Conservation (phyloP, 306 rosid species). For the Gynostemma pentaphyllum region DNA sequence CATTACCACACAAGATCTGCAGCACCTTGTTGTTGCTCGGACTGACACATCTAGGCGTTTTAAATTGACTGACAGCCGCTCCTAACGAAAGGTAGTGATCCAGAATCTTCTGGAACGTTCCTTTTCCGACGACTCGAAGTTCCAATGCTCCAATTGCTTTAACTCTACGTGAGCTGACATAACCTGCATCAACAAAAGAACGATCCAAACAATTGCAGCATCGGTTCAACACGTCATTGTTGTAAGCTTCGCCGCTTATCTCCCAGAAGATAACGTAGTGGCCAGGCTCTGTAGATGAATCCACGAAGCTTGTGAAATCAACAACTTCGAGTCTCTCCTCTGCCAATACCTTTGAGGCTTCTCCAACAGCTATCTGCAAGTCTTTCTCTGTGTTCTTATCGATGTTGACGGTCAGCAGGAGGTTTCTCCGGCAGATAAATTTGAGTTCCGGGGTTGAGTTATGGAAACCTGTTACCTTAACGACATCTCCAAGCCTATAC, state of each 20-base stretch:
- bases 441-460: constrained; percentile 69
- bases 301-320: constrained; percentile 64
- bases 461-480: constrained; percentile 64
- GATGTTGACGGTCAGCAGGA: constrained; percentile 56
- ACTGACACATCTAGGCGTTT: constrained; percentile 68
- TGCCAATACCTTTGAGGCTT: constrained; percentile 42
- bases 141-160: constrained; percentile 61
- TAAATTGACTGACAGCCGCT: constrained; percentile 59
- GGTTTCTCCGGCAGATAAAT: constrained; percentile 51
- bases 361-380: constrained; percentile 55
- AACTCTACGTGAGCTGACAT: constrained; percentile 44
- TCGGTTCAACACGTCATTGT: constrained; percentile 41
- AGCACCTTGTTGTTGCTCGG: constrained; percentile 37
- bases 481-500: constrained; percentile 70
- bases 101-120: constrained; percentile 70
- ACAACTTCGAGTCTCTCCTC: constrained; percentile 60
- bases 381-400: constrained; percentile 87
- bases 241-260: constrained; percentile 48
- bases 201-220: constrained; percentile 65
- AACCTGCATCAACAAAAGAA: constrained; percentile 68
- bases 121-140: constrained; percentile 47
- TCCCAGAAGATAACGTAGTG: constrained; percentile 85
- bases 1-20: constrained; percentile 55
- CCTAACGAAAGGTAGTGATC: constrained; percentile 53
- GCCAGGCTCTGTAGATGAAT: constrained; percentile 56